Conservation (phyloP, 768 basidiomycete genomes). For the Exsudoporus frostii region DNA sequence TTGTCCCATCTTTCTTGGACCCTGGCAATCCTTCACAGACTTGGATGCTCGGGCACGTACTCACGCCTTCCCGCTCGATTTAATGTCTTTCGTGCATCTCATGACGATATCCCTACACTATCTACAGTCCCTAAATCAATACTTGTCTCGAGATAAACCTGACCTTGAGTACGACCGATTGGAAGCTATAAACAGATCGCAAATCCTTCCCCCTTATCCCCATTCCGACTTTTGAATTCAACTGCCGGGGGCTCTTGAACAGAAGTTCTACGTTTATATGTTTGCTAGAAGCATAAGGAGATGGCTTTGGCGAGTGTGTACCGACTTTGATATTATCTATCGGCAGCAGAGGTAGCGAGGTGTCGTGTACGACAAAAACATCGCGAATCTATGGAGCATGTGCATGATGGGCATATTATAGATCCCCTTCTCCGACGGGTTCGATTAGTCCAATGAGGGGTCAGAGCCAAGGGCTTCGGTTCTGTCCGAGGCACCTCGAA, state of each 20-base stretch:
- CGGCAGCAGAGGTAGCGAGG: background rate
- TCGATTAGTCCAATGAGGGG: background rate
- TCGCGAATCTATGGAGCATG: background rate
- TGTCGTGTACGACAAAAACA: background rate
- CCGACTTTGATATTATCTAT: too few species aligned
- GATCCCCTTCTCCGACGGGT: background rate
- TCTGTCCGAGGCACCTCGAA: background rate
- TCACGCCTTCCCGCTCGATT: slow-evolving; percentile 1
- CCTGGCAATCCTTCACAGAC: background rate
- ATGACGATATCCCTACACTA: slow-evolving; percentile 30
- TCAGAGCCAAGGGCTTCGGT: too few species aligned
- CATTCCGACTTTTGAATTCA: background rate
- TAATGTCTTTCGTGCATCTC: slow-evolving; percentile 15
- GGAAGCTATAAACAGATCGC: background rate
- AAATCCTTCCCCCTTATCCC: background rate
- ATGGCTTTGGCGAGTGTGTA: too few species aligned
- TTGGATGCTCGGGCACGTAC: slow-evolving; percentile 6
- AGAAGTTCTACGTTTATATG: too few species aligned
- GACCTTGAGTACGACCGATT: background rate
- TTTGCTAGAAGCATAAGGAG: background rate
- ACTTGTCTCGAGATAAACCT: background rate
- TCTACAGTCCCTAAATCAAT: slow-evolving; percentile 15
- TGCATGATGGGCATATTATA: background rate
- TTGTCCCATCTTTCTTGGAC: slow-evolving; percentile 11
- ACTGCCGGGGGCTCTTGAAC: background rate